Conservation (phyloP, 805 yeast genomes). For the Candida sakaeoensis region DNA sequence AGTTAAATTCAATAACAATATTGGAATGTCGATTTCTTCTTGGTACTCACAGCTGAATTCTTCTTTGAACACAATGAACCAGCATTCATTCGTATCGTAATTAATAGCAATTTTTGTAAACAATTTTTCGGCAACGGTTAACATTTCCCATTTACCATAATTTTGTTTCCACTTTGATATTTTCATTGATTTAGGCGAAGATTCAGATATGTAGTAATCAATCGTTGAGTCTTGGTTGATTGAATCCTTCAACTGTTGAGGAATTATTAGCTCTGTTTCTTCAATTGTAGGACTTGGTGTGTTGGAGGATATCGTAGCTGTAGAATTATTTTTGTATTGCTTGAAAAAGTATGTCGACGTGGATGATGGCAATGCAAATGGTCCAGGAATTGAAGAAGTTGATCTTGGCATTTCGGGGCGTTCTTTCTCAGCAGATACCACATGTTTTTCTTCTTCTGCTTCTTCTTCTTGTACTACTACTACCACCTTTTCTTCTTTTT, state of each 20-base stretch:
- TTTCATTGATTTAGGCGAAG: slow-evolving; percentile 32
- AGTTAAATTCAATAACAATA: slow-evolving; percentile 30
- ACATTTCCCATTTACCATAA: slow-evolving; percentile 44
- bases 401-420: slow-evolving; percentile 1
- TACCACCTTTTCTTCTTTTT: slow-evolving; percentile 2
- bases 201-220: slow-evolving; percentile 35
- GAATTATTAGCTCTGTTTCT: slow-evolving; percentile 26
- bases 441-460: background rate
- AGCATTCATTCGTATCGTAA: slow-evolving; percentile 28
- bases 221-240: slow-evolving; percentile 36
- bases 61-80: slow-evolving; percentile 41
- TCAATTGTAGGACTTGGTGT: slow-evolving; percentile 2
- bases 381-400: slow-evolving; percentile 23
- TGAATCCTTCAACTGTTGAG: slow-evolving; percentile 31
- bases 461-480: background rate
- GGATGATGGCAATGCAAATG: slow-evolving; percentile 43
- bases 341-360: slow-evolving; percentile 39
- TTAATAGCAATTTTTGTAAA: slow-evolving; percentile 38
- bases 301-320: slow-evolving; percentile 4
- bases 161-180: slow-evolving; percentile 41
- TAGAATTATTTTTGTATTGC: slow-evolving; percentile 17
- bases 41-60: slow-evolving; percentile 26
- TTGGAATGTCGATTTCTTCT: slow-evolving; percentile 34
- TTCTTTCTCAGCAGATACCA: background rate
- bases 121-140: slow-evolving; percentile 32